Evolutionary conservation across 2,329 filamentous ascomycete species (phyloP).

Genomic region (Cladosporium sphaerospermum): DNA sequence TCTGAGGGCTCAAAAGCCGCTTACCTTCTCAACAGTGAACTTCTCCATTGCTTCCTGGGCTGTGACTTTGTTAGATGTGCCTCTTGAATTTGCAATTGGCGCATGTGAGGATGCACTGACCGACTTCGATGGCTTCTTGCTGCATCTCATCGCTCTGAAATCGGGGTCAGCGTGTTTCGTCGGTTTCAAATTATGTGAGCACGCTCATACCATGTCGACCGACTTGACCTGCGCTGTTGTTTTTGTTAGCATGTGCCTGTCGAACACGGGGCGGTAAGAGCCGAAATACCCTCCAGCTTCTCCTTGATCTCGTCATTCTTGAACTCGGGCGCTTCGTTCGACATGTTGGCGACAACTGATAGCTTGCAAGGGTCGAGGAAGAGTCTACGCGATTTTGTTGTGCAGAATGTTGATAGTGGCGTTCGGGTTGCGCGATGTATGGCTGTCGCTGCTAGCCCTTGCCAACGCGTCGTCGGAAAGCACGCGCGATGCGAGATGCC

Average conservation of each 20-base stretch:
- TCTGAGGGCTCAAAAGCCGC: neutral
- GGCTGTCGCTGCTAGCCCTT: neutral
- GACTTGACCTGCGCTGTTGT: conserved; percentile 87
- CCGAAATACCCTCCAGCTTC: conserved; percentile 65
- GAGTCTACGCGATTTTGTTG: neutral
- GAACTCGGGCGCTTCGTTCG: conserved; percentile 9
- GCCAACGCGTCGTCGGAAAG: conserved; percentile 7
- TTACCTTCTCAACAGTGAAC: conserved; percentile 65
- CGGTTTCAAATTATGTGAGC: too few relatives aligned
- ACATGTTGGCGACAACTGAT: neutral
- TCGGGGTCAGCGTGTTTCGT: neutral
- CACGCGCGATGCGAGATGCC: neutral
- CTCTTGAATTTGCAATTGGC: too few relatives aligned
- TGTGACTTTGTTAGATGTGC: conserved; percentile 26
- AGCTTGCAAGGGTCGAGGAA: neutral
- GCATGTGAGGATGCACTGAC: conserved; percentile 49
- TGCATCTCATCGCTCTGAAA: conserved; percentile 95
- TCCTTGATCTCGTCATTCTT: conserved; percentile 39
- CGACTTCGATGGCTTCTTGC: conserved; percentile 87
- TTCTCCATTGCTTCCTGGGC: conserved; percentile 67
- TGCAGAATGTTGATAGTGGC: neutral
- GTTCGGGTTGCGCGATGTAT: neutral
- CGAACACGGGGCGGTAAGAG: neutral
- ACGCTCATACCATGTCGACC: conserved; percentile 77
- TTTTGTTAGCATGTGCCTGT: conserved; percentile 12